Evolutionary conservation across 345 rosid genomes (phyloP), one percentile per base, ranked within the genome.

Genomic region (Noccaea caerulescens): DNA sequence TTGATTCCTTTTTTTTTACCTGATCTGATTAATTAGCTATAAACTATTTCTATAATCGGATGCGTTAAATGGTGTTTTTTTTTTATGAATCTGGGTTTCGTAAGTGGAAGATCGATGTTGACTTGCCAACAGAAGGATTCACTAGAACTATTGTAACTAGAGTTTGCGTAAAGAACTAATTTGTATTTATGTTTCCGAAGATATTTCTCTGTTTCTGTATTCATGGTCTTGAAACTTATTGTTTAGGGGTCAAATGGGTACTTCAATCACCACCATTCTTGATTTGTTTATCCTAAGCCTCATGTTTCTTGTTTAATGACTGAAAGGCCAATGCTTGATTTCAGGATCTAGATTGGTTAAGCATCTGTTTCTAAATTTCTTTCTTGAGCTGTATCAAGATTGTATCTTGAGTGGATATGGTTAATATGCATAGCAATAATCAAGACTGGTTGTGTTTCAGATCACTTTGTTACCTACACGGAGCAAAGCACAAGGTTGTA

Each of bases 401-500:
- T 58, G 14, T 25, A 50, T 55, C 43, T 47, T 9, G 3, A 14
- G 57, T 58, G 18, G 12, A 23, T 53, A 12, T 64, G 10, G 34
- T 34, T 52, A 33, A 6, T 3, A 23, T 45, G 30, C 27, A 36
- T 41, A 34, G 36, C 46, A 51, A 27, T 51, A 41, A 10, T 54
- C 30, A 39, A 41, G 55, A 16, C 51, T 42, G 14, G 2, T 16
- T 16, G 41, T 77, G 50, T 51, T 69, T 75, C 82, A 88, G 91
- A 76, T 79, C 69, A 78, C 60, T 52, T 74, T 56, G 55, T 50
- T 12, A 47, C 87, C 53, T 79, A 79, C 69, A 58, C 47, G 58
- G 86, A 88, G 41, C 81, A 56, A 71, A 84, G 98, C 76, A 71
- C 79, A 8, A 76, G 60, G 54, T 73, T 94, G 79, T 91, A 91